Evolutionary conservation across 2,329 filamentous ascomycete species (phyloP), one percentile per base, ranked within the genome.

Genomic region (Tolypocladium album): DNA sequence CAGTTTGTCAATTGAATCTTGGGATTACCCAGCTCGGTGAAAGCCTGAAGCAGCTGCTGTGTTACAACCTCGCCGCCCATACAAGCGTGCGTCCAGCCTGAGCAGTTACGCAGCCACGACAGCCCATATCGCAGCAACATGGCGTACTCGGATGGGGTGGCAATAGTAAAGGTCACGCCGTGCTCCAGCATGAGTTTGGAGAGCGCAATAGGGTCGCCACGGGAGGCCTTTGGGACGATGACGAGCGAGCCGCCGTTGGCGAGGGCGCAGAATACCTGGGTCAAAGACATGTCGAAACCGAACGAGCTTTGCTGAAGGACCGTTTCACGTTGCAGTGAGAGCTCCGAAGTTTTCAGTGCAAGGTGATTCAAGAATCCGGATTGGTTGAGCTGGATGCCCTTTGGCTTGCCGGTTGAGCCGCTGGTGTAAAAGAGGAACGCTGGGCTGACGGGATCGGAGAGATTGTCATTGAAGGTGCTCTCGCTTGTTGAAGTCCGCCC

Each of bases 231-330:
- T 0, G 73, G 67, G 0, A 70, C 73, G 4, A 81, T 63, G 27
- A 70, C 63, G 0, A 79, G 58, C 1, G 61, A 68, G 1, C 72
- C 76, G 0, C 76, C 77, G 31, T 68, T 69, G 11, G 65, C 63
- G 1, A 79, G 66, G 0, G 71, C 70, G 3, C 64, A 63, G 56
- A 77, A 69, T 8, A 72, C 70, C 62, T 79, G 74, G 3, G 62
- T 62, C 1, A 78, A 47, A 0, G 75, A 75, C 60, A 77, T 64
- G 58, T 80, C 76, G 63, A 79, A 79, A 12, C 68, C 69, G 36
- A 67, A 70, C 0, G 76, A 67, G 20, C 68, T 75, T 60, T 78
- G 74, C 57, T 77, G 75, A 1, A 78, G 66, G 0, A 74, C 67
- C 0, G 61, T 63, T 27, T 72, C 71, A 2, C 63, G 61, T 0